Base-by-base conservation (phyloP, 169 alveolate species). In the Babesia divergens region DNA sequence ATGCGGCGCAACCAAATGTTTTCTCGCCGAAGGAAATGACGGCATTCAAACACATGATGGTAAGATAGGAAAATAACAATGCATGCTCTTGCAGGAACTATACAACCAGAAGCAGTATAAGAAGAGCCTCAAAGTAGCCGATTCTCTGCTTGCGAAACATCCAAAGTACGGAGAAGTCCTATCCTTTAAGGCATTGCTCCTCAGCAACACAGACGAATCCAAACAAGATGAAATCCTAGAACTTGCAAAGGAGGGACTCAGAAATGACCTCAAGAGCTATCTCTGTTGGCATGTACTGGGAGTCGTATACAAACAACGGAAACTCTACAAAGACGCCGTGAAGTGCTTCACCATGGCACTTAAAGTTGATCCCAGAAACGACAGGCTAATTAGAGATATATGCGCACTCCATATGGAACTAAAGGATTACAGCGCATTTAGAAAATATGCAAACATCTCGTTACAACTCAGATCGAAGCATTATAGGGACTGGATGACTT, bases 201-300 rank as follows among this genome's bases (percentile, higher is more conserved):
- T 75, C 28, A 7, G 50, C 24, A 18, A 43, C 50, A 13, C 37
- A 1, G 84, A 74, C 11, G 71, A 77, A 1, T 22, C 58, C 29
- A 49, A 50, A 40, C 29, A 31, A 20, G 56, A 55, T 28, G 85
- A 75, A 55, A 55, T 55, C 28, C 9, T 75, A 35, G 65, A 52
- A 8, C 34, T 75, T 24, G 85, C 85, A 18, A 75, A 38, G 35
- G 56, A 65, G 44, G 85, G 74, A 5, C 58, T 75, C 16, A 64
- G 52, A 22, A 20, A 65, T 31, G 85, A 68, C 43, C 53, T 75
- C 11, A 75, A 56, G 29, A 65, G 80, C 31, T 53, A 55, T 49
- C 24, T 65, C 26, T 75, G 81, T 47, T 75, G 85, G 85, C 49
- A 75, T 53, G 53, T 66, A 11, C 59, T 75, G 47, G 85, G 80